Conservation (phyloP, 371 early-diverging fungal genomes). For the Zopfochytrium polystomum region DNA sequence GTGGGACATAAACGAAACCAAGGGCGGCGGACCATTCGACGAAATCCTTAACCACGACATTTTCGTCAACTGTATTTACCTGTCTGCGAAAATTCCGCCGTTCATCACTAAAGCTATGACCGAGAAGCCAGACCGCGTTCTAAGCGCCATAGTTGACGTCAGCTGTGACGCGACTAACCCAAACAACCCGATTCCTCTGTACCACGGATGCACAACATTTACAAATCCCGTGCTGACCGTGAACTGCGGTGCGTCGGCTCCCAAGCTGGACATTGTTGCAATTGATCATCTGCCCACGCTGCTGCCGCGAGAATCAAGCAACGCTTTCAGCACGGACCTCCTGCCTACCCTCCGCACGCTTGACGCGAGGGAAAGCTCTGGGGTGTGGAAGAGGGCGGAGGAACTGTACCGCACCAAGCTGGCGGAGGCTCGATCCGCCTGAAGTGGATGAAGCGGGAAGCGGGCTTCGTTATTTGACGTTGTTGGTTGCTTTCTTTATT, state of each 20-base stretch:
- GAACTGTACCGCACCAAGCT: constrained; percentile 76
- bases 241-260: constrained; percentile 47
- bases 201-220: constrained; percentile 86
- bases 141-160: constrained; percentile 89
- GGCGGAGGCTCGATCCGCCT: constrained; percentile 30
- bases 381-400: constrained; percentile 87
- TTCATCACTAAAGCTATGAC: constrained; percentile 78
- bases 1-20: constrained; percentile 96
- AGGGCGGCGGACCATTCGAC: constrained; percentile 87
- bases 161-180: constrained; percentile 96
- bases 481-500: too few relatives aligned
- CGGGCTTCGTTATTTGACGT: too few relatives aligned
- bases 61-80: constrained; percentile 98
- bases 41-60: constrained; percentile 86
- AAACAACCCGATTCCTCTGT: constrained; percentile 94
- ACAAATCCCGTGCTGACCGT: constrained; percentile 82
- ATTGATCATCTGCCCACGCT: constrained; percentile 96
- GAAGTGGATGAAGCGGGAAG: too few relatives aligned
- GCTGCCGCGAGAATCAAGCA: constrained; percentile 88
- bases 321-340: constrained; percentile 80
- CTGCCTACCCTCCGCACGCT: constrained; percentile 68
- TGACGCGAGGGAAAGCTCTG: constrained; percentile 51
- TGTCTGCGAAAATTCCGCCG: constrained; percentile 86
- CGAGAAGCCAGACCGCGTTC: constrained; percentile 58
- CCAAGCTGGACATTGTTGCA: constrained; percentile 83